Conservation (phyloP, 2,329 filamentous ascomycete species). For the Tolypocladium cylindrosporum region DNA sequence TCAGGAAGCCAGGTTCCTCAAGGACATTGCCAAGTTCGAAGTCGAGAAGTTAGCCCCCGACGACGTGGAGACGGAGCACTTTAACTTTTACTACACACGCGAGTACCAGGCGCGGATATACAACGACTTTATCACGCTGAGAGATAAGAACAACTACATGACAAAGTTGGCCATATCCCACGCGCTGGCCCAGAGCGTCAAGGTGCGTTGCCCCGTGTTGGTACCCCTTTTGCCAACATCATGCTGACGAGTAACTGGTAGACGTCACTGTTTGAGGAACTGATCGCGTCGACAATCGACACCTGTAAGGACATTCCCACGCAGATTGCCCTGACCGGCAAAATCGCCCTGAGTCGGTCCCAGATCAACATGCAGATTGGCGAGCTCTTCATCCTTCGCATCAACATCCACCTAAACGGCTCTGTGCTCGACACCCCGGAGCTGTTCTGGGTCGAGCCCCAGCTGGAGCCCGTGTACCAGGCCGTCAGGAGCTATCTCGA, state of each 20-base stretch:
- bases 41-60: constrained; percentile 79
- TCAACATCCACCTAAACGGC: constrained; percentile 96
- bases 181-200: constrained; percentile 89
- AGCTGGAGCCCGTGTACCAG: constrained; percentile 92
- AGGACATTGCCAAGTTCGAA: constrained; percentile 91
- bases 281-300: constrained; percentile 88
- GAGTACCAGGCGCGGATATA: constrained; percentile 98
- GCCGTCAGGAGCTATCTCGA: constrained; percentile 92
- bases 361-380: constrained; percentile 99
- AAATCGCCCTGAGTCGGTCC: constrained; percentile 75
- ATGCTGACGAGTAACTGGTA: constrained; percentile 21
- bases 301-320: constrained; percentile 87
- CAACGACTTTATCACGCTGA: constrained; percentile 95
- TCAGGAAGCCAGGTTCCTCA: constrained; percentile 84
- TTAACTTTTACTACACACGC: constrained; percentile 98
- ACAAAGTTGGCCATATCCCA: constrained; percentile 94
- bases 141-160: constrained; percentile 96
- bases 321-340: constrained; percentile 86
- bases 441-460: constrained; percentile 96
- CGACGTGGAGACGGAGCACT: constrained; percentile 90
- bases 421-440: constrained; percentile 94
- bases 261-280: constrained; percentile 92
- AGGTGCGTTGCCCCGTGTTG: constrained; percentile 38
- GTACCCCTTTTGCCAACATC: not conserved
- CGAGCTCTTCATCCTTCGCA: constrained; percentile 92